phyloP scores from a whole-genome alignment of 345 rosid genomes.

The Arabidopsis suecica region DNA sequence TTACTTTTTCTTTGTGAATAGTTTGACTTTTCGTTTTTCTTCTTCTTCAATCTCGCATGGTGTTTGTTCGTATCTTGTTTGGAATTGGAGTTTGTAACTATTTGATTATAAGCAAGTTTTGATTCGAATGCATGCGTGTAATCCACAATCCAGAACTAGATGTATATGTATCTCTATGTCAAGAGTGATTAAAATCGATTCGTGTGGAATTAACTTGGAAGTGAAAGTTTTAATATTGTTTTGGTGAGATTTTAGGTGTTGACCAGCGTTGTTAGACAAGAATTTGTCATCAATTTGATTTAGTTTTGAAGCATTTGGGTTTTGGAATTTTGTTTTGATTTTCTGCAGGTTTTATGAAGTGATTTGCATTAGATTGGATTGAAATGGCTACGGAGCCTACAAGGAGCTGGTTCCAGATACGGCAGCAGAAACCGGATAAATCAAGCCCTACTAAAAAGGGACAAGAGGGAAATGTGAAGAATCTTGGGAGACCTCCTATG shows the following conservation, averaged over 20 bases:
- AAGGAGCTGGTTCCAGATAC: constrained; percentile 57
- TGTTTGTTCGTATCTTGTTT: constrained; percentile 5
- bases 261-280: constrained; percentile 10
- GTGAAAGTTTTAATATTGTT: neutral
- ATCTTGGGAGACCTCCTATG: constrained; percentile 46
- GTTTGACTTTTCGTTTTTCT: constrained; percentile 35
- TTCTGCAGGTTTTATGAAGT: constrained; percentile 30
- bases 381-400: constrained; percentile 52
- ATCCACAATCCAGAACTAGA: constrained; percentile 13
- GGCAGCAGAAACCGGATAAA: constrained; percentile 48
- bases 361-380: constrained; percentile 22
- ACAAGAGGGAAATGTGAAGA: constrained; percentile 46
- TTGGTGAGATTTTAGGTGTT: neutral
- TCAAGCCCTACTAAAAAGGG: constrained; percentile 45
- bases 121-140: constrained; percentile 31
- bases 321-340: neutral
- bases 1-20: neutral
- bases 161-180: constrained; percentile 11
- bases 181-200: constrained; percentile 16
- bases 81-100: constrained; percentile 12
- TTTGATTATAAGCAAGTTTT: constrained; percentile 2
- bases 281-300: constrained; percentile 8
- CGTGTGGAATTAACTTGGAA: neutral
- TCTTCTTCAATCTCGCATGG: constrained; percentile 25
- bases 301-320: neutral